phyloP scores from a whole-genome alignment of 495 filamentous ascomycete genomes.

The Lineolata rhizophorae region DNA sequence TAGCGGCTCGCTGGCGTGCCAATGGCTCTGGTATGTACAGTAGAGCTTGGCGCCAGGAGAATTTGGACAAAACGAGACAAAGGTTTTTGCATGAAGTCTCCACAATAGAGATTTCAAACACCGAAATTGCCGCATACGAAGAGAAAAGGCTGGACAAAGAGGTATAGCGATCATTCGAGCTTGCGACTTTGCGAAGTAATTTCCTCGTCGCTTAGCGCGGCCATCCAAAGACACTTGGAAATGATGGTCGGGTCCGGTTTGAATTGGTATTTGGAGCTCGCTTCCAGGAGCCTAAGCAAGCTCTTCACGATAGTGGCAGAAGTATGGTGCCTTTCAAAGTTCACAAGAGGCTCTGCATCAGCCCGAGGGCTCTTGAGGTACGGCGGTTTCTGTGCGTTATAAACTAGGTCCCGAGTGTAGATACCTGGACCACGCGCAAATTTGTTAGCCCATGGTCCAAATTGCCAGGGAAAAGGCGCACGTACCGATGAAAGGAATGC shows the following conservation, averaged over 20 bases:
- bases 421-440: constrained; percentile 28
- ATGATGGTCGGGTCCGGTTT: constrained; percentile 68
- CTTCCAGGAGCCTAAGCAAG: constrained; percentile 69
- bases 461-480: constrained; percentile 1
- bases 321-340: constrained; percentile 85
- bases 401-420: constrained; percentile 93
- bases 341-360: constrained; percentile 56
- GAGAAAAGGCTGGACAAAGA: too few relatives aligned
- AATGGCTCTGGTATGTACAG: too few relatives aligned
- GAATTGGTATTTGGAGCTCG: constrained; percentile 75
- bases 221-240: constrained; percentile 89
- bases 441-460: not conserved
- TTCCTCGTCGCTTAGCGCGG: constrained; percentile 65
- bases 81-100: too few relatives aligned
- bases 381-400: constrained; percentile 74
- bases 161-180: too few relatives aligned
- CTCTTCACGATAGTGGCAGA: constrained; percentile 87
- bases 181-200: too few relatives aligned
- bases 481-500: constrained; percentile 89
- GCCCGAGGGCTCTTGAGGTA: constrained; percentile 39
- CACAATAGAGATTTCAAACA: too few relatives aligned
- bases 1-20: too few relatives aligned
- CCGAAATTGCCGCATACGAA: too few relatives aligned
- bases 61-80: too few relatives aligned
- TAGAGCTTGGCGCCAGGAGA: too few relatives aligned